Evolutionary conservation across 192 early-diverging fungal genomes (phyloP), one percentile per base, ranked within the genome.

Genomic region (Ramicandelaber brevisporus): DNA sequence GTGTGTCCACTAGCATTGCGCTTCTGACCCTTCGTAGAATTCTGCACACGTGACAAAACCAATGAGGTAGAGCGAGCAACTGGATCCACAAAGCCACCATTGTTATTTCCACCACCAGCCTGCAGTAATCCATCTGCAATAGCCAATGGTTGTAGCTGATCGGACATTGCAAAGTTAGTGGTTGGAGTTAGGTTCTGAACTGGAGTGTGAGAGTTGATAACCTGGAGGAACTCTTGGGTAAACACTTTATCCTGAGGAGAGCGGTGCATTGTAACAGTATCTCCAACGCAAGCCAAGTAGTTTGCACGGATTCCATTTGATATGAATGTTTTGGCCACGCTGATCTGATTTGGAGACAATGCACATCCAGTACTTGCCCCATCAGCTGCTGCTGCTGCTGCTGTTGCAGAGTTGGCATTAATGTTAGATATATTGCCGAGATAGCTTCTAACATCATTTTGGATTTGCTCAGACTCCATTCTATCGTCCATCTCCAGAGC

Each of bases 211-310:
- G 37, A 20, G 14, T 31, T 38, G 42, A 36, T 20, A 17, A 31
- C 26, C 6, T 27, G 21, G 4, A 20, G 1, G 5, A 31, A 20
- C 23, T 52, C 45, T 29, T 32, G 23, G 8, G 38, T 31, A 2
- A 47, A 21, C 39, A 46, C 48, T 17, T 45, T 44, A 8, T 38
- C 41, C 6, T 61, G 41, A 20, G 44, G 40, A 1, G 60, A 55
- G 3, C 48, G 34, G 14, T 76, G 68, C 63, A 74, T 65, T 8
- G 70, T 73, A 4, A 80, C 77, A 31, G 74, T 61, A 42, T 80
- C 77, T 20, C 67, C 64, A 26, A 76, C 43, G 38, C 77, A 80
- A 5, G 76, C 68, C 16, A 77, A 34, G 22, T 75, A 79, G 12
- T 43, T 41, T 1, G 48, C 57, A 6, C 41, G 34, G 20, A 55